These are phyloP conservation scores for Salisapilia sapeloensis DNA, from an alignment of 352 stramenopile genomes.

Conservation along the genomic window DNA sequence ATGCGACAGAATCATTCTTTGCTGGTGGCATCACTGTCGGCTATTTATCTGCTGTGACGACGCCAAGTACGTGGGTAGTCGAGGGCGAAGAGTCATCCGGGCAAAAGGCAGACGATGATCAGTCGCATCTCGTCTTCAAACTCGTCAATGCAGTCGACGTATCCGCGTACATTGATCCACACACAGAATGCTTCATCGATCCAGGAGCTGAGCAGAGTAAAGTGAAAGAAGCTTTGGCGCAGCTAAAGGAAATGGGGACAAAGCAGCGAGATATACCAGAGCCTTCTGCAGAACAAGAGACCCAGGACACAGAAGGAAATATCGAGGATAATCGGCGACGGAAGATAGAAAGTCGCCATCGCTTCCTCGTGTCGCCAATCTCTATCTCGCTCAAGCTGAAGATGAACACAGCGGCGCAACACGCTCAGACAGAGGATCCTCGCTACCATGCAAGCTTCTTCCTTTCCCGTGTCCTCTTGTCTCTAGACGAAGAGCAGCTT, in stretches of 20 bases:
- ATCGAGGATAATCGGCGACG: too few relatives aligned
- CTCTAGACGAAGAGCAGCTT: slow-evolving; percentile 72
- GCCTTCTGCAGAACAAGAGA: too few relatives aligned
- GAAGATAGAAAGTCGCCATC: slow-evolving; percentile 47
- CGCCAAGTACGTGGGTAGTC: slow-evolving; percentile 68
- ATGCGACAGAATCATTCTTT: slow-evolving; percentile 19
- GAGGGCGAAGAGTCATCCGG: slow-evolving; percentile 43
- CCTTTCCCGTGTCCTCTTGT: slow-evolving; percentile 52
- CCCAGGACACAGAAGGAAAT: too few relatives aligned
- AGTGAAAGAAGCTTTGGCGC: slow-evolving; percentile 47
- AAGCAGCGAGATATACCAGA: slow-evolving; percentile 30
- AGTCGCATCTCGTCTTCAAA: slow-evolving; percentile 69
- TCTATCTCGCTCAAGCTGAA: slow-evolving; percentile 72
- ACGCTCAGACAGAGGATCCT: slow-evolving; percentile 51
- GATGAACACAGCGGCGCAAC: slow-evolving; percentile 71
- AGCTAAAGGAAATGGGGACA: slow-evolving; percentile 72
- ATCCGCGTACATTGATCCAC: slow-evolving; percentile 76
- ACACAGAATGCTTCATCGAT: slow-evolving; percentile 75
- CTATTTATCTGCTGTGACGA: slow-evolving; percentile 73
- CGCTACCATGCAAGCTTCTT: slow-evolving; percentile 67
- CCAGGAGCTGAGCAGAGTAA: too few relatives aligned
- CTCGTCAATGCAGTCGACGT: slow-evolving; percentile 75
- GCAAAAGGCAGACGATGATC: slow-evolving; percentile 7
- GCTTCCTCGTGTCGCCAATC: slow-evolving; percentile 73
- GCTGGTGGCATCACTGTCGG: slow-evolving; percentile 62